These are phyloP conservation scores for Geotrichum histeridarum DNA, from an alignment of 1,139 yeast genomes.

Conservation along the genomic window DNA sequence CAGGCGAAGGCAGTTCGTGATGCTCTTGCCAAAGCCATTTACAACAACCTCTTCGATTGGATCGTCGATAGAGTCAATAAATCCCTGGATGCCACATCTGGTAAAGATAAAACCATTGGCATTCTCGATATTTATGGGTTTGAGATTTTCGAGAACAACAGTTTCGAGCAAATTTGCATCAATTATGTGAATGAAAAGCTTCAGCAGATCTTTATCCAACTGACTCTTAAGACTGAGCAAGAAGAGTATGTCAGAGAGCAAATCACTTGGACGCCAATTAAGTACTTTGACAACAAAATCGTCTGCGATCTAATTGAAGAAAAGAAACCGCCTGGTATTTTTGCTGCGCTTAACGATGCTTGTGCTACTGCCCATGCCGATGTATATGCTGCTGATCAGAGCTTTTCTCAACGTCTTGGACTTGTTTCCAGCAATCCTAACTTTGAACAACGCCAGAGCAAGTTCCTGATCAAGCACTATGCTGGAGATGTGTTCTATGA, in stretches of 20 bases:
- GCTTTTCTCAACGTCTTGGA: slow-evolving; percentile 86
- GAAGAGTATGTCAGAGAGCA: slow-evolving; percentile 94
- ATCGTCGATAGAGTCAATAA: slow-evolving; percentile 89
- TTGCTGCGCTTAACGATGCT: slow-evolving; percentile 95
- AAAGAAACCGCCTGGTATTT: slow-evolving; percentile 91
- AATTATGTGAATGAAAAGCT: slow-evolving; percentile 95
- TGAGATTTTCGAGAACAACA: slow-evolving; percentile 93
- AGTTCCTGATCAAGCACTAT: slow-evolving; percentile 89
- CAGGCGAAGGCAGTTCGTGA: slow-evolving; percentile 95
- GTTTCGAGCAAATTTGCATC: slow-evolving; percentile 95
- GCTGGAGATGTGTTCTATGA: slow-evolving; percentile 98
- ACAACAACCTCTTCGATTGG: slow-evolving; percentile 93
- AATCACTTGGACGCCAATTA: slow-evolving; percentile 96
- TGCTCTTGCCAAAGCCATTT: slow-evolving; percentile 91
- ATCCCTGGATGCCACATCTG: slow-evolving; percentile 52
- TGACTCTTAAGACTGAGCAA: slow-evolving; percentile 93
- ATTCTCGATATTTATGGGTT: slow-evolving; percentile 97
- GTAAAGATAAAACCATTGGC: slow-evolving; percentile 72
- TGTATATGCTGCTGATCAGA: slow-evolving; percentile 93
- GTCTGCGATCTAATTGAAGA: slow-evolving; percentile 97
- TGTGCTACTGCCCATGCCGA: slow-evolving; percentile 99
- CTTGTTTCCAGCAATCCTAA: slow-evolving; percentile 79
- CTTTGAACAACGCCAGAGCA: slow-evolving; percentile 82
- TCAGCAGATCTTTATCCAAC: slow-evolving; percentile 93
- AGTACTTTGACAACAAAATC: slow-evolving; percentile 90